Evolutionary conservation across 352 stramenopile species (phyloP).

Genomic region (Globisporangium rhizosaccharum): DNA sequence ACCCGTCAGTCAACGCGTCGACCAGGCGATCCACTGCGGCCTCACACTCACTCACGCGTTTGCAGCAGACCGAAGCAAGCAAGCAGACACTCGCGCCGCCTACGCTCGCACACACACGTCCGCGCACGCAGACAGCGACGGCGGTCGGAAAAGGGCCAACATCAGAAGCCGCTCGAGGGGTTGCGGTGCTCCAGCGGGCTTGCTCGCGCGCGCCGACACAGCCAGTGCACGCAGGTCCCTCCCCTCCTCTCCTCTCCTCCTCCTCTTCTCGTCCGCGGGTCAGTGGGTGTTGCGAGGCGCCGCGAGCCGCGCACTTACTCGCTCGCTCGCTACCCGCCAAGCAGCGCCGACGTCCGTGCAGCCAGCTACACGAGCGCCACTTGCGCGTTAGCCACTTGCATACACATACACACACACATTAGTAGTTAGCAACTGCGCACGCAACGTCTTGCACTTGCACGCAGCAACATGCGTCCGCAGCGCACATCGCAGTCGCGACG

Average conservation of each 20-base stretch:
- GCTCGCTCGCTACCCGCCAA: neutral
- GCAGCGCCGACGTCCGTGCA: neutral
- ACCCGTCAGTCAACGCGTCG: no score
- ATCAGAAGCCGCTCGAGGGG: neutral
- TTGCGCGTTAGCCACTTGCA: neutral
- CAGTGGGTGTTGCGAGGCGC: neutral
- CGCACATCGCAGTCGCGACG: neutral
- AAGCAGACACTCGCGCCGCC: no score
- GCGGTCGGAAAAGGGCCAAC: neutral
- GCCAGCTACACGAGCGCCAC: neutral
- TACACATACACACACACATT: neutral
- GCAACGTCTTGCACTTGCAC: neutral
- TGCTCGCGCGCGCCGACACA: neutral
- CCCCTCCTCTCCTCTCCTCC: neutral
- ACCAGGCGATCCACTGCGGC: no score
- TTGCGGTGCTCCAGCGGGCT: neutral
- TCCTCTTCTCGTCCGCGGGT: neutral
- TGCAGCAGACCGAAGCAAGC: no score
- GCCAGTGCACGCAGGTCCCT: neutral
- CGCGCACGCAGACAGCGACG: neutral
- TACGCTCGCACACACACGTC: neutral
- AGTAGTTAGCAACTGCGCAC: no score
- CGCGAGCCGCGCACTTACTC: neutral
- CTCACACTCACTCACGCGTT: no score
- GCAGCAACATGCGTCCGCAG: neutral